Evolutionary conservation across 345 rosid species (phyloP), one percentile per base, ranked within the genome.

Genomic region (Dipteronia sinensis): DNA sequence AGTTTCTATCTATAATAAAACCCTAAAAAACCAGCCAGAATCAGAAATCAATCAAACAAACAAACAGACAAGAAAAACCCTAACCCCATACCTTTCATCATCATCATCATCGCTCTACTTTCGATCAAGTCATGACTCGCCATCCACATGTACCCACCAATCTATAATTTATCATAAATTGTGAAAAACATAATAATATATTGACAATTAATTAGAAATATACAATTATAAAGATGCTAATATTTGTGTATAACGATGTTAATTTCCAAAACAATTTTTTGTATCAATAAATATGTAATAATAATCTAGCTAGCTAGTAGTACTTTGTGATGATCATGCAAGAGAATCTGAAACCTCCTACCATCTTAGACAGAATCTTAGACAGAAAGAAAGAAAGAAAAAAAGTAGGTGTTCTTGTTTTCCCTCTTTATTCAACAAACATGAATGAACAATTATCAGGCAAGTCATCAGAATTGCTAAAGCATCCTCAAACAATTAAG

Each of bases 111-210:
- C 46, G 46, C 71, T 76, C 79, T 73, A 77, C 79, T 80, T 76
- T 82, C 82, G 80, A 34, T 82, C 79, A 44, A 74, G 77, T 76
- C 79, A 83, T 82, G 79, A 82, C 82, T 82, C 80, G 59, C 82
- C 84, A 69, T 81, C 74, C 63, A 65, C n/a, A 53, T 4, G 58
- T 4, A 53, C 80, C 75, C 72, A 81, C 87, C 84, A 81, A 75
- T 69, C 12, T 23, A 44, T 51, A 12, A 70, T 9, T 53, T 15
- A 53, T 3, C 22, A 51, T 27, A 16, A 17, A 9, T 27, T 6
- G 6, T 49, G 12, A 53, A 59, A 69, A 27, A 53, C 16, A 25
- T 65, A 46, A 10, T 19, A 53, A 53, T 16, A 13, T 2, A 13
- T 11, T 13, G 12, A 11, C 2, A 49, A 49, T 49, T 11, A 49